Conservation (phyloP, 2,329 filamentous ascomycete species). For the Fusarium odoratissimum region DNA sequence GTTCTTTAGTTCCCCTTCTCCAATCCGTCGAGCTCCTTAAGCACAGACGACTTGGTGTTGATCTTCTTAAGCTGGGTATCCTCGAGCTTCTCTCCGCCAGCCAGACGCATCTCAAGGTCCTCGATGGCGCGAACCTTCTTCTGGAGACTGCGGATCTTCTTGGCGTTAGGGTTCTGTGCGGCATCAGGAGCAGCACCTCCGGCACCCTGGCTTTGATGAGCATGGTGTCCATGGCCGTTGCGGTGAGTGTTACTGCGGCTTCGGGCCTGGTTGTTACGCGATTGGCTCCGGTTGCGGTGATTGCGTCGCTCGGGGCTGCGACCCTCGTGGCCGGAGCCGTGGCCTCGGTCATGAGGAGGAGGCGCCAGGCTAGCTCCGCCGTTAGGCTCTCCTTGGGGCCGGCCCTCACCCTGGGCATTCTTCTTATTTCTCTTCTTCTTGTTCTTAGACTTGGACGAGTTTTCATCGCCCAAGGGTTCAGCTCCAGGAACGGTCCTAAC, state of each 20-base stretch:
- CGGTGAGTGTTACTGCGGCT: constrained; percentile 63
- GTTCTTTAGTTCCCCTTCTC: constrained; percentile 46
- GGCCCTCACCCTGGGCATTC: constrained; percentile 80
- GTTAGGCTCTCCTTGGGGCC: constrained; percentile 58
- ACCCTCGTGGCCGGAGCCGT: constrained; percentile 61
- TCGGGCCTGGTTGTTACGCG: constrained; percentile 62
- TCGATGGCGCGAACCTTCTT: constrained; percentile 99
- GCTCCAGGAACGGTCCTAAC: constrained; percentile 75
- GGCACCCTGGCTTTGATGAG: constrained; percentile 49
- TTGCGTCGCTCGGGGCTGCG: constrained; percentile 75
- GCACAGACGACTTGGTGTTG: constrained; percentile 83
- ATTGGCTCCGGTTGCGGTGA: constrained; percentile 62
- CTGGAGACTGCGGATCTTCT: constrained; percentile 91
- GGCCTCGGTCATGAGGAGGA: constrained; percentile 54
- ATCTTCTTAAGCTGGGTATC: constrained; percentile 99
- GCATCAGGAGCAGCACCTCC: constrained; percentile 61
- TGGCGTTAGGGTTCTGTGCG: constrained; percentile 79
- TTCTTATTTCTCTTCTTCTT: constrained; percentile 99
- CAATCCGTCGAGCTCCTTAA: constrained; percentile 81
- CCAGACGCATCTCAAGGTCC: constrained; percentile 96
- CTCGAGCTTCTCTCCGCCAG: constrained; percentile 94
- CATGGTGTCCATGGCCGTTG: constrained; percentile 44
- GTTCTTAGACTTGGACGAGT: constrained; percentile 90
- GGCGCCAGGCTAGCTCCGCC: constrained; percentile 61
- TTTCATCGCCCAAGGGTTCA: constrained; percentile 73